Conservation (phyloP, 2,329 filamentous ascomycete species). For the Calonectria crousiana region DNA sequence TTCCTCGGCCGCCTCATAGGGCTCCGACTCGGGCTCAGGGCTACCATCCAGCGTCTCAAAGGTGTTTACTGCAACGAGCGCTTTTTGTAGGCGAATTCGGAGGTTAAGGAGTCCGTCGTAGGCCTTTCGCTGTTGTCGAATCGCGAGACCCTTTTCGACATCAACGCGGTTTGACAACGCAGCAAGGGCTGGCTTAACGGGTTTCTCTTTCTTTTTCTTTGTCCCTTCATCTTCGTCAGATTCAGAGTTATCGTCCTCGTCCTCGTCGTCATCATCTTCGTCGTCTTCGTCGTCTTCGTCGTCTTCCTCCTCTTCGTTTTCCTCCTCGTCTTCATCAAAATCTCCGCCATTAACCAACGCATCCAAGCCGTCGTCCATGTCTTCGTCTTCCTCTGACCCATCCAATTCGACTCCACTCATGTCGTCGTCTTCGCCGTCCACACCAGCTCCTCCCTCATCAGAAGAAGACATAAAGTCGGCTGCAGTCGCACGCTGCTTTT, state of each 20-base stretch:
- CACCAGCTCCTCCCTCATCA: constrained; percentile 52
- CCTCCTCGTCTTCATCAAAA: constrained; percentile 51
- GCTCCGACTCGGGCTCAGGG: constrained; percentile 58
- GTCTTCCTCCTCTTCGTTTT: constrained; percentile 50
- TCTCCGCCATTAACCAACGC: constrained; percentile 48
- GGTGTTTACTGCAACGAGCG: constrained; percentile 84
- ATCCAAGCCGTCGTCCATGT: constrained; percentile 54
- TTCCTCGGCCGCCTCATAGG: constrained; percentile 82
- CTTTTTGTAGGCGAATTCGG: constrained; percentile 93
- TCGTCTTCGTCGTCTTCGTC: constrained; percentile 55
- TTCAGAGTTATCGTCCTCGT: constrained; percentile 53
- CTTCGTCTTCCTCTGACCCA: constrained; percentile 52
- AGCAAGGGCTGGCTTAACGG: constrained; percentile 50
- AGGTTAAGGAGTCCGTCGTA: constrained; percentile 93
- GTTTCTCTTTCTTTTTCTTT: constrained; percentile 40
- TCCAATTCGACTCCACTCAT: constrained; percentile 52
- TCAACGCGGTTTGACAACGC: constrained; percentile 62
- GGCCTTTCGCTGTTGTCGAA: constrained; percentile 85
- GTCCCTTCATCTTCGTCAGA: constrained; percentile 52
- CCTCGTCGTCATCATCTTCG: constrained; percentile 51
- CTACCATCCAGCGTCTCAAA: constrained; percentile 63
- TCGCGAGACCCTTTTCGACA: constrained; percentile 85
- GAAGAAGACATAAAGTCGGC: constrained; percentile 69
- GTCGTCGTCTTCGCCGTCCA: constrained; percentile 51
- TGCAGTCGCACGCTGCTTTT: constrained; percentile 59